These are phyloP conservation scores for Calonectria crousiana DNA, from an alignment of 2,329 filamentous ascomycete species.

Conservation along the genomic window DNA sequence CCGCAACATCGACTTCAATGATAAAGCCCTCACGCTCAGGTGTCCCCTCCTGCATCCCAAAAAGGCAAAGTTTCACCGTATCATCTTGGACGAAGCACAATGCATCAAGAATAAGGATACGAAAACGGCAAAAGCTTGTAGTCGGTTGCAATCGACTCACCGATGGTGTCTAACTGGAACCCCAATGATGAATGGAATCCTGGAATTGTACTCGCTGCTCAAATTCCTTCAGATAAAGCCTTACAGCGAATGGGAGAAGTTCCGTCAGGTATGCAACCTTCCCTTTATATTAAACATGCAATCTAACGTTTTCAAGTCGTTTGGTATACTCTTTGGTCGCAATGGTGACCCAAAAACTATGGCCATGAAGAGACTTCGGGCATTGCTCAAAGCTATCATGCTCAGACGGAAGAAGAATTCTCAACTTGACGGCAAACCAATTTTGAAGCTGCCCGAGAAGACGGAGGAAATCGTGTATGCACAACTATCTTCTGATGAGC, in stretches of 20 bases:
- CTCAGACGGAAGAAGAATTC: constrained; percentile 86
- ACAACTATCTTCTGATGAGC: constrained; percentile 78
- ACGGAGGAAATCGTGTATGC: constrained; percentile 82
- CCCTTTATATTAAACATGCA: too few relatives aligned
- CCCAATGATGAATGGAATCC: constrained; percentile 88
- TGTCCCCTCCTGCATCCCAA: constrained; percentile 72
- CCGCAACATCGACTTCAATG: constrained; percentile 51
- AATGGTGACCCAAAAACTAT: constrained; percentile 65
- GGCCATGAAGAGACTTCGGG: constrained; percentile 79
- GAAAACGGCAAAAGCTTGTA: constrained; percentile 78
- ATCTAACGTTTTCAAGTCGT: constrained; percentile 48
- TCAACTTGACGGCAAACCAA: constrained; percentile 82
- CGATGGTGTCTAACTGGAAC: constrained; percentile 87
- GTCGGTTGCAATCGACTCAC: constrained; percentile 73
- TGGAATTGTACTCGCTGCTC: constrained; percentile 82
- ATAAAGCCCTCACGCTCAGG: constrained; percentile 50
- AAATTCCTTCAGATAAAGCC: constrained; percentile 82
- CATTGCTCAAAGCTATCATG: constrained; percentile 82
- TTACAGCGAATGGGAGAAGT: constrained; percentile 74
- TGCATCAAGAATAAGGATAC: constrained; percentile 83
- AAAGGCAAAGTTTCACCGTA: constrained; percentile 76
- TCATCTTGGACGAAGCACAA: constrained; percentile 91
- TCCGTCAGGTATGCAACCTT: constrained; percentile 63
- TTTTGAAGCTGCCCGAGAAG: constrained; percentile 81
- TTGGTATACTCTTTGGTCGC: constrained; percentile 54